Base-by-base conservation (phyloP, 164 flowering plant species). In the Vitis amurensis region DNA sequence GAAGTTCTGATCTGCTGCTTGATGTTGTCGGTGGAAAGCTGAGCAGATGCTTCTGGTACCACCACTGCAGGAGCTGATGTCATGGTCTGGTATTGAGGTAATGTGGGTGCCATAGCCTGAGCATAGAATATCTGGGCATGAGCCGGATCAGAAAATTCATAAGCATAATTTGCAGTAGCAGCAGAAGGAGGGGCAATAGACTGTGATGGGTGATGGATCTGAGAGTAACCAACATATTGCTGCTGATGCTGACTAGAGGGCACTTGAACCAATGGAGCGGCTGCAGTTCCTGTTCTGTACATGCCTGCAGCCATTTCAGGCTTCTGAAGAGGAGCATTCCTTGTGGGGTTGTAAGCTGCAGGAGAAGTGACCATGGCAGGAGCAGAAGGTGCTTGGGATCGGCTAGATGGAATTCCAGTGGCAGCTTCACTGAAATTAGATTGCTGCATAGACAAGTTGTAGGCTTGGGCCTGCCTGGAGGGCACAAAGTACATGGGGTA, bases 61-160 rank as follows among this genome's bases (percentile, higher is more conserved):
- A 67, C 64, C 37, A 72, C 72, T 51, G 71, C 82, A 23, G 85
- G 77, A 11, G 84, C 82, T 9, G 86, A 76, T 8, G 80, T 80
- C 85, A 86, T 80, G 51, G 95, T 88, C 72, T 90, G 98, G 71
- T 91, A 89, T 62, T 89, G 93, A 71, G 91, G 79, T 69, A 83
- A 73, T 60, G 85, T 74, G 11, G 87, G 76, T 17, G 81, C 69
- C 68, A 77, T 29, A 15, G 88, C 82, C 78, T 88, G 96, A 37
- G 91, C 74, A 53, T 84, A 92, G 76, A 89, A 92, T 58, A 92
- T 76, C 74, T 86, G 91, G 2, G 83, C 79, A 72, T 87, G 91
- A 50, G 84, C 62, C 59, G 93, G 86, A 76, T 92, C 90, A 1
- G 85, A 50, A 62, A 48, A 87, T 60, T 89, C 94, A 69, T 85